Evolutionary conservation across 2,329 filamentous ascomycete genomes (phyloP).

Genomic region (Phaeophleospora eucalypticola): DNA sequence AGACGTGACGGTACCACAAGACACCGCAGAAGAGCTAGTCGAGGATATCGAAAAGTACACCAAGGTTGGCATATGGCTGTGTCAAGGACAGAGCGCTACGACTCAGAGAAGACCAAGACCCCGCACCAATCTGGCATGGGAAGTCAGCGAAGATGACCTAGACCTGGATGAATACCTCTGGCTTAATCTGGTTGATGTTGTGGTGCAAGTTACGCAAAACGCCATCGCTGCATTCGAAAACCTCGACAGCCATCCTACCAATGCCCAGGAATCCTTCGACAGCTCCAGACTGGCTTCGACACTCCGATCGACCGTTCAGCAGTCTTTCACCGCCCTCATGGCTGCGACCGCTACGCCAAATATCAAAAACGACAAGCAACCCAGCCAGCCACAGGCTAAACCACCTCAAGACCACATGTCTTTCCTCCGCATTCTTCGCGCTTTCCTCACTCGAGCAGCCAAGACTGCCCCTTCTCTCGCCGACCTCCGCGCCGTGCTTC

Average conservation of each 20-base stretch:
- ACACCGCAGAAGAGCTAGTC: slow-evolving; percentile 69
- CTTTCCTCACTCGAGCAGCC: slow-evolving; percentile 80
- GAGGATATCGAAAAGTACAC: slow-evolving; percentile 81
- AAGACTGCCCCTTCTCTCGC: slow-evolving; percentile 78
- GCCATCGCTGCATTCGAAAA: slow-evolving; percentile 28
- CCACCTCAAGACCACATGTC: slow-evolving; percentile 52
- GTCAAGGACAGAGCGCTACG: slow-evolving; percentile 74
- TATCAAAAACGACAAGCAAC: slow-evolving; percentile 25
- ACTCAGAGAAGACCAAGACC: slow-evolving; percentile 27
- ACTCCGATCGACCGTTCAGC: slow-evolving; percentile 77
- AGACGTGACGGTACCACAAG: slow-evolving; percentile 56
- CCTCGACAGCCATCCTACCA: slow-evolving; percentile 31
- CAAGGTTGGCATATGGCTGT: slow-evolving; percentile 92
- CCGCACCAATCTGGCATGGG: slow-evolving; percentile 35
- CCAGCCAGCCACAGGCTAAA: slow-evolving; percentile 8
- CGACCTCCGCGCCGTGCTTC: slow-evolving; percentile 77
- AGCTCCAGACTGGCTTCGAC: slow-evolving; percentile 60
- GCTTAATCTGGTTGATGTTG: slow-evolving; percentile 61
- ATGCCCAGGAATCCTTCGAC: slow-evolving; percentile 41
- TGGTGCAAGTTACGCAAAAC: slow-evolving; percentile 53
- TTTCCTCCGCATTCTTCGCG: slow-evolving; percentile 83
- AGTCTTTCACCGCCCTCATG: slow-evolving; percentile 82
- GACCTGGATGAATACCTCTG: slow-evolving; percentile 60
- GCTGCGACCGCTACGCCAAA: slow-evolving; percentile 61
- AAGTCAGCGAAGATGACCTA: slow-evolving; percentile 55